Evolutionary conservation across 768 basidiomycete species (phyloP), one percentile per base, ranked within the genome.

Genomic region (Calocera viscosa): DNA sequence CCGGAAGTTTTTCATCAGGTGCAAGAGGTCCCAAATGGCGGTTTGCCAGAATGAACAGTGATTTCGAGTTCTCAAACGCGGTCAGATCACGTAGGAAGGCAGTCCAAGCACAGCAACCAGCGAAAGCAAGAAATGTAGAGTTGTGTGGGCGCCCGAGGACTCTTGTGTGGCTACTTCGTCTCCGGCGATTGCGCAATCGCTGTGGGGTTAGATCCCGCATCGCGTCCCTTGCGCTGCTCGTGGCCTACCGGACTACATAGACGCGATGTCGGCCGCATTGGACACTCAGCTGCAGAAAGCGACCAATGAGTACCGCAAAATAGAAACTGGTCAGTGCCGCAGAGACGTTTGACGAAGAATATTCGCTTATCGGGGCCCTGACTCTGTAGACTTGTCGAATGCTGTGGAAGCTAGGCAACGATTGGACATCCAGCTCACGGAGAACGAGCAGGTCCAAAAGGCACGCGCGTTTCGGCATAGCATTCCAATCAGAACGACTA

Each of bases 381-480:
- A 40, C 12, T 33, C 40, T 28, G 12, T 19, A 80, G 91, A 94
- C 68, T 78, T 93, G 41, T 80, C 86, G 0, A 80, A 79, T 66
- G 80, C 83, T 2, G 87, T 98, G 39, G 91, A 93, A 70, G 87
- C 85, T 16, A 81, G 89, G 49, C 91, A 95, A 71, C 82, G 84
- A 65, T 82, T 97, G n/a, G 95, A 95, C 69, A 86, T 92, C 0
- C 94, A 96, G 74, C 77, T 88, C 49, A 86, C 88, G 5, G 95
- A 97, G 78, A 96, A 94, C 76, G 91, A 96, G 75, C 79, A 86
- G 63, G 95, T 97, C 49, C 86, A 91, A 75, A 91, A 94, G 83
- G 94, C 88, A 40, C 22, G 75, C 26, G 35, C 32, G 34, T 19
- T n/a, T 35, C 39, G 26, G 10, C 32, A 30, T 49, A n/a, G 22